Evolutionary conservation across 2,329 filamentous ascomycete genomes (phyloP).

Genomic region (Scedosporium boydii): DNA sequence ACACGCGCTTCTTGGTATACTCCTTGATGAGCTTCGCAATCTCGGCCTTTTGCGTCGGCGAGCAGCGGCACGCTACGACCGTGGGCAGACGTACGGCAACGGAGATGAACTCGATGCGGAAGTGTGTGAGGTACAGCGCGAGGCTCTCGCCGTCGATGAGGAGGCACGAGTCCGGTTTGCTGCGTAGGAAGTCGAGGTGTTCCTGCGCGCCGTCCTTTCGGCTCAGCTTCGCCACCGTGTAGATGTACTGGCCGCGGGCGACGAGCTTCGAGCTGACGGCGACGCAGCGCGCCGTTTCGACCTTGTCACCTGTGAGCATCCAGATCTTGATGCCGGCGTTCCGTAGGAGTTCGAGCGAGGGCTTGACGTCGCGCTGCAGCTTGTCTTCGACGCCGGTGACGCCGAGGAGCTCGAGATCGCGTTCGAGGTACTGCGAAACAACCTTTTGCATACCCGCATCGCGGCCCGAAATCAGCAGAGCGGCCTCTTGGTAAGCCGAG

Average conservation of each 20-base stretch:
- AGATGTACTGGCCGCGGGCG: slow-evolving; percentile 86
- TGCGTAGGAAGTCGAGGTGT: slow-evolving; percentile 77
- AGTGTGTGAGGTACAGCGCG: slow-evolving; percentile 71
- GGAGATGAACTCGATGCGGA: slow-evolving; percentile 76
- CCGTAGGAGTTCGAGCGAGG: slow-evolving; percentile 84
- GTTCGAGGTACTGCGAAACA: slow-evolving; percentile 73
- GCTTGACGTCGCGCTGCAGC: slow-evolving; percentile 89
- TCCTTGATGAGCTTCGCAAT: slow-evolving; percentile 83
- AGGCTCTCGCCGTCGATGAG: slow-evolving; percentile 93
- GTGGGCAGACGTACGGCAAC: slow-evolving; percentile 80
- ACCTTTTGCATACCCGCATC: slow-evolving; percentile 75
- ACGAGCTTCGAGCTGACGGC: slow-evolving; percentile 93
- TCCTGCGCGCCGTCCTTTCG: slow-evolving; percentile 79
- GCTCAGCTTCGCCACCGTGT: slow-evolving; percentile 80
- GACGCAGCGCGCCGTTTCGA: slow-evolving; percentile 93
- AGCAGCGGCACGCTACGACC: slow-evolving; percentile 93
- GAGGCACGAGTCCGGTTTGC: slow-evolving; percentile 78
- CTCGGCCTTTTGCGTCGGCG: slow-evolving; percentile 93
- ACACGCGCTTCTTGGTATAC: slow-evolving; percentile 88
- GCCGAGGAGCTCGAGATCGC: slow-evolving; percentile 83
- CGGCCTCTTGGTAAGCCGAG: slow-evolving; percentile 64
- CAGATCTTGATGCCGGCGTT: slow-evolving; percentile 99
- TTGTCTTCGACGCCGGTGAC: slow-evolving; percentile 98
- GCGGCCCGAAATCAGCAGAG: slow-evolving; percentile 67
- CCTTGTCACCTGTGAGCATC: slow-evolving; percentile 99